Base-by-base conservation (phyloP, 2,329 filamentous ascomycete species). In the Ceratocystis lukuohia region DNA sequence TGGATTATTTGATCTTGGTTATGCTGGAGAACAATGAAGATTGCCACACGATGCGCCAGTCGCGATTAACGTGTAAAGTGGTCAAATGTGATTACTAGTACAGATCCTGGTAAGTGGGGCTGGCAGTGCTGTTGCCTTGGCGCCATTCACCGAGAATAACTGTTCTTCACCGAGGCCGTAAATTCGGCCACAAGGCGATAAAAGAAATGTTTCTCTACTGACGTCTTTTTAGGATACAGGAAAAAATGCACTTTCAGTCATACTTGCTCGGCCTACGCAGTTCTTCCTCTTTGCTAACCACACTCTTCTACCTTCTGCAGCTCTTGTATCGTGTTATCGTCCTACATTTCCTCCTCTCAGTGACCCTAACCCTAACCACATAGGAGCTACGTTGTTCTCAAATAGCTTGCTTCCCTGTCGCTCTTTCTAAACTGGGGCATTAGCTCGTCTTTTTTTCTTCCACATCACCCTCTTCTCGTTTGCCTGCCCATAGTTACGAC, bases 401-500 rank as follows among this genome's bases (percentile, higher is more conserved):
- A 33, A 33, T 33, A 33, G 33, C 33, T 37, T 37, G 33, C 33
- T 37, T 46, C 61, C 61, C 61, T 25, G 61, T 8, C 5, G 17
- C 61, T 37, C 10, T 30, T 53, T 28, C 48, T 6, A 1, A 28
- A 53, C 10, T 28, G 22, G 25, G 28, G 28, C 56, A 59, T 37
- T 37, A 37, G 56, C 56, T 59, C 28, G 1, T 37, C 56, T 37
- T 37, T 59, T 37, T 61, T 41, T 37, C 64, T 65, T 68, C 68
- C 68, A 69, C 68, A 65, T 68, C 66, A 68, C 66, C 68, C 64
- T 68, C 64, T 68, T 69, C 64, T 69, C 41, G 63, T 66, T 68
- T 7, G 30, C 30, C 8, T 10, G 10, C 37, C 37, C 37, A 12
- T 41, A 12, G 37, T 12, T 41, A 12, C 33, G 1, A 1, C 4